Percentiles rank a stretch among this genome's conserved stretches.
Conservation (phyloP, 1,284 basidiomycete genomes). For the Marasmius fiardii region DNA sequence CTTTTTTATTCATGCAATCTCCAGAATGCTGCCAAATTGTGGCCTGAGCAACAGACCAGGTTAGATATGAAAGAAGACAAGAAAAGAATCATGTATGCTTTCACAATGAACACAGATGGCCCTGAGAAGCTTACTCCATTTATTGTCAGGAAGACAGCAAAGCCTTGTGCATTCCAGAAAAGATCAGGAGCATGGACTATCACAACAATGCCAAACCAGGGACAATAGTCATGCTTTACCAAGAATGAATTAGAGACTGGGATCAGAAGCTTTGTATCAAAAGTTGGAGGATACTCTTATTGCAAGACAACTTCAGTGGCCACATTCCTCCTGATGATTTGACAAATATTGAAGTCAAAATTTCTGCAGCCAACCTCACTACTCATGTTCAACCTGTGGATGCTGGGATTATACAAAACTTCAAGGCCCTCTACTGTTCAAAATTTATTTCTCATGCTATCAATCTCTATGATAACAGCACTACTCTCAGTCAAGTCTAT, state of each 20-base stretch:
- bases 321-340: constrained; percentile 21
- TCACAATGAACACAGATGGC: constrained; percentile 25
- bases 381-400: constrained; percentile 21
- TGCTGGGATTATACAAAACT: constrained; percentile 26
- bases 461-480: constrained; percentile 25
- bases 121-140: constrained; percentile 19
- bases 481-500: constrained; percentile 25
- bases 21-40: constrained; percentile 17
- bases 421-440: constrained; percentile 28
- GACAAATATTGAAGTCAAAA: constrained; percentile 15
- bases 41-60: constrained; percentile 20
- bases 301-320: constrained; percentile 28
- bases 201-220: constrained; percentile 26
- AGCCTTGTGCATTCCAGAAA: constrained; percentile 25
- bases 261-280: constrained; percentile 18
- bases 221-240: constrained; percentile 22
- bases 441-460: constrained; percentile 23
- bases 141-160: constrained; percentile 23
- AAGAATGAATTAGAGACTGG: constrained; percentile 22
- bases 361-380: constrained; percentile 14
- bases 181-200: too few relatives aligned
- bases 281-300: constrained; percentile 22
- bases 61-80: constrained; percentile 24
- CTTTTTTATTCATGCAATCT: too few relatives aligned
- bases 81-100: constrained; percentile 21